These are phyloP conservation scores for Lunularia cruciata DNA, from an alignment of 225 moss, liverwort and hornwort genomes.

Conservation along the genomic window DNA sequence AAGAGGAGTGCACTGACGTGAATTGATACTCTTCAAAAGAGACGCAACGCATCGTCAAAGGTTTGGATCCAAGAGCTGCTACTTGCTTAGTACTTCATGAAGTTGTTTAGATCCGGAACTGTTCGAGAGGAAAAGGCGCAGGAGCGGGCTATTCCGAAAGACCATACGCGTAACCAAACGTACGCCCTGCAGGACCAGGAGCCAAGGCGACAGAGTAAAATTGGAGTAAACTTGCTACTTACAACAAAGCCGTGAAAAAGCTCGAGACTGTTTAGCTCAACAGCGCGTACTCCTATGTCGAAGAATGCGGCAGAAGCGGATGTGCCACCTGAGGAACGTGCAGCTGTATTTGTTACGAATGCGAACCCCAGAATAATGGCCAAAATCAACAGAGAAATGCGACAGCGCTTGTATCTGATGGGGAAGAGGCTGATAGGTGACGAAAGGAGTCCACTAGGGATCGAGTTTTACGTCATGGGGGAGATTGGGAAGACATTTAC, in stretches of 20 bases:
- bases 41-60: slow-evolving; percentile 23
- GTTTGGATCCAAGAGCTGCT: slow-evolving; percentile 13
- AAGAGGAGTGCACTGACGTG: neutral
- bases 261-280: neutral
- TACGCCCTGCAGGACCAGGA: no score
- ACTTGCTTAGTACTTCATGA: neutral
- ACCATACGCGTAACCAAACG: no score
- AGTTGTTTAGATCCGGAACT: neutral
- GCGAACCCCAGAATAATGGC: slow-evolving; percentile 29
- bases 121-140: slow-evolving; percentile 1
- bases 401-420: slow-evolving; percentile 47
- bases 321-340: slow-evolving; percentile 18
- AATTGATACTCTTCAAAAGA: neutral
- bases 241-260: no score
- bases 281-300: neutral
- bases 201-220: no score
- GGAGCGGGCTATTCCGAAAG: neutral
- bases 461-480: slow-evolving; percentile 43
- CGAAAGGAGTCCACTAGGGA: slow-evolving; percentile 14
- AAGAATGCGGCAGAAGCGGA: neutral
- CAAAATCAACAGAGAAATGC: slow-evolving; percentile 40
- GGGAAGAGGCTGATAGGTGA: slow-evolving; percentile 34
- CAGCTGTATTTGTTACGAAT: slow-evolving; percentile 17
- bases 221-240: no score
- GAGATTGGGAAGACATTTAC: slow-evolving; percentile 43